Conservation (phyloP, 225 moss, liverwort and hornwort genomes). For the Pleurozium schreberi region DNA sequence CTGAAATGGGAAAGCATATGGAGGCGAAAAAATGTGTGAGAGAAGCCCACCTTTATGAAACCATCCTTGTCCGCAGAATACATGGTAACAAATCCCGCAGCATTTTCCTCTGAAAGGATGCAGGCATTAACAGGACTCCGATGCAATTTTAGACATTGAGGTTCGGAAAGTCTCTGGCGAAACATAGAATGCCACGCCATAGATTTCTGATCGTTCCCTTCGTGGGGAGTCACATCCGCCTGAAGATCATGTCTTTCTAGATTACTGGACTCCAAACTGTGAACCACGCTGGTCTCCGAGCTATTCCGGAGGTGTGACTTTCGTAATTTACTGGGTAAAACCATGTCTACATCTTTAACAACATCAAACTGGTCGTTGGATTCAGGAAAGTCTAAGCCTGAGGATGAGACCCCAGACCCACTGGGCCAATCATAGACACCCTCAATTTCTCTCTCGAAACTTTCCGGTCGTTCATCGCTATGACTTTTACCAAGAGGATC, state of each 20-base stretch:
- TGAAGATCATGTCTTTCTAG: constrained; percentile 1
- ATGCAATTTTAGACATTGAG: constrained; percentile 69
- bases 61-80: constrained; percentile 85
- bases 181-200: constrained; percentile 84
- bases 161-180: constrained; percentile 68
- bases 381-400: constrained; percentile 2
- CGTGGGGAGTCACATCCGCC: neutral
- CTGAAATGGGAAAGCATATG: neutral
- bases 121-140: constrained; percentile 82
- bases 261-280: neutral
- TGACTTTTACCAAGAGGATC: neutral
- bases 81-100: constrained; percentile 81
- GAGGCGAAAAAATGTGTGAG: neutral
- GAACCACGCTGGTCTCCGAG: neutral
- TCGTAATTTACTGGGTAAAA: constrained; percentile 18
- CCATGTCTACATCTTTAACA: constrained; percentile 35
- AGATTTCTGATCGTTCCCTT: neutral
- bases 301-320: neutral
- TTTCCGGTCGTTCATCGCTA: constrained; percentile 5
- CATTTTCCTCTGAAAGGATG: constrained; percentile 80
- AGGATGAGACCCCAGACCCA: constrained; percentile 14
- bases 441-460: constrained; percentile 10
- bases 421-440: neutral
- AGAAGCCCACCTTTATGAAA: constrained; percentile 63
- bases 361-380: constrained; percentile 26